A percentile compares a stretch with the other conserved stretches of the same genome.
These are phyloP conservation scores for Rhodotorula sp. DNA, from an alignment of 1,284 basidiomycete species.

Conservation along the genomic window DNA sequence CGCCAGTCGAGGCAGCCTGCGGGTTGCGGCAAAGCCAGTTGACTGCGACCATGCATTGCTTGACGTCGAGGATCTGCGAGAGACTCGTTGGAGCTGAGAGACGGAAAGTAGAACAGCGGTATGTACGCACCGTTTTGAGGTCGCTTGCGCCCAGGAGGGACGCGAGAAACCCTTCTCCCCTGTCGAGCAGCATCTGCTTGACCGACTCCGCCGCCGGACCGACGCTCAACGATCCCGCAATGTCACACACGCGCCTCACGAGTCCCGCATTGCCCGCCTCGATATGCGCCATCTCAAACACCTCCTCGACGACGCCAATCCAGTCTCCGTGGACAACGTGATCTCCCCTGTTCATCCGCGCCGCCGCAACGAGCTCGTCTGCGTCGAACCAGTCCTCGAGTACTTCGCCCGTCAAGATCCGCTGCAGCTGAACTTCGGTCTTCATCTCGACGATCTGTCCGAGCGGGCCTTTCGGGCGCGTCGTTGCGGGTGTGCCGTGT, in stretches of 20 bases:
- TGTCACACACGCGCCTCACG: slow-evolving; percentile 68
- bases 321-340: slow-evolving; percentile 79
- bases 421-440: slow-evolving; percentile 66
- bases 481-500: background rate
- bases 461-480: slow-evolving; percentile 62
- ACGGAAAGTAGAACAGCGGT: slow-evolving; percentile 15
- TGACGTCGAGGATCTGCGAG: slow-evolving; percentile 61
- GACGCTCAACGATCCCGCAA: slow-evolving; percentile 21
- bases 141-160: slow-evolving; percentile 19
- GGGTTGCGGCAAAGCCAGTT: slow-evolving; percentile 89
- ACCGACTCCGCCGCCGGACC: slow-evolving; percentile 40
- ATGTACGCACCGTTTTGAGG: slow-evolving; percentile 13
- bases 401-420: slow-evolving; percentile 66
- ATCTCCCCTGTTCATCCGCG: slow-evolving; percentile 60
- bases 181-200: slow-evolving; percentile 22
- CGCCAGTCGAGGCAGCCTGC: slow-evolving; percentile 59
- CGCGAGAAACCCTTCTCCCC: slow-evolving; percentile 36
- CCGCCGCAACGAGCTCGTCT: slow-evolving; percentile 17
- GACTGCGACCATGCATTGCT: slow-evolving; percentile 74
- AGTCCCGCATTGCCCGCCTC: slow-evolving; percentile 55
- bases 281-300: slow-evolving; percentile 80
- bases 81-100: slow-evolving; percentile 48
- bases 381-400: slow-evolving; percentile 63
- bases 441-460: slow-evolving; percentile 68
- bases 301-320: slow-evolving; percentile 70